phyloP scores from a whole-genome alignment of 208 protist genomes.

The Trypanosoma boissoni region DNA sequence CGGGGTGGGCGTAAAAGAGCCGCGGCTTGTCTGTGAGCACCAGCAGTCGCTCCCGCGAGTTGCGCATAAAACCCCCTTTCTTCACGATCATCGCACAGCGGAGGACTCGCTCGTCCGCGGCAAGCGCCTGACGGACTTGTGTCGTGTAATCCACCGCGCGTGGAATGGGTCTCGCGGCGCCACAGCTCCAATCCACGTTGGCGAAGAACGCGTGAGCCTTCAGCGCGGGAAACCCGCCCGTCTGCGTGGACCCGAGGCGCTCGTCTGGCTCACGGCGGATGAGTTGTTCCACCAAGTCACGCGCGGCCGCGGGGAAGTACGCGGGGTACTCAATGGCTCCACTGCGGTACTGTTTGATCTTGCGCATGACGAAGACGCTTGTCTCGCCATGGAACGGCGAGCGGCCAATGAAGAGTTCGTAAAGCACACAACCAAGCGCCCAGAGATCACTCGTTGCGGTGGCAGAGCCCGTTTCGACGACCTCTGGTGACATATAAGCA shows the following conservation, averaged over 20 bases:
- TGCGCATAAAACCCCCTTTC: conserved; percentile 10
- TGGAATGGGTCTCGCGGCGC: too few species aligned
- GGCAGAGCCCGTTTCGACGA: conserved; percentile 52
- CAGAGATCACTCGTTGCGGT: conserved; percentile 80
- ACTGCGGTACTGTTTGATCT: conserved; percentile 40
- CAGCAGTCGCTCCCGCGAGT: conserved; percentile 30
- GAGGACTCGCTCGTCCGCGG: conserved; percentile 42
- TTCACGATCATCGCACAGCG: conserved; percentile 50
- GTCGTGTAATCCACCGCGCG: conserved; percentile 40
- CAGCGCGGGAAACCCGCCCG: conserved; percentile 70
- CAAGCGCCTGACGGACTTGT: conserved; percentile 41
- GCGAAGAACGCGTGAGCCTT: conserved; percentile 88
- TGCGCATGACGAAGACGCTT: conserved; percentile 58
- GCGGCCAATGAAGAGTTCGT: conserved; percentile 62
- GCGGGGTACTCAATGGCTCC: conserved; percentile 27
- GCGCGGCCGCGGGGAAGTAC: conserved; percentile 44
- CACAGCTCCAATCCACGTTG: conserved; percentile 72
- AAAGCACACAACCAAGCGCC: conserved; percentile 73
- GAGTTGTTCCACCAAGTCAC: conserved; percentile 79
- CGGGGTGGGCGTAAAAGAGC: conserved; percentile 55
- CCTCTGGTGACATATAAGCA: conserved; percentile 76
- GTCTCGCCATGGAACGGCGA: conserved; percentile 56
- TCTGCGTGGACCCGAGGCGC: conserved; percentile 64
- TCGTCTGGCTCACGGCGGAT: conserved; percentile 55
- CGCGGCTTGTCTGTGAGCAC: conserved; percentile 65